Evolutionary conservation across 768 basidiomycete genomes (phyloP), one percentile per base, ranked within the genome.

Genomic region (Russula sp.): DNA sequence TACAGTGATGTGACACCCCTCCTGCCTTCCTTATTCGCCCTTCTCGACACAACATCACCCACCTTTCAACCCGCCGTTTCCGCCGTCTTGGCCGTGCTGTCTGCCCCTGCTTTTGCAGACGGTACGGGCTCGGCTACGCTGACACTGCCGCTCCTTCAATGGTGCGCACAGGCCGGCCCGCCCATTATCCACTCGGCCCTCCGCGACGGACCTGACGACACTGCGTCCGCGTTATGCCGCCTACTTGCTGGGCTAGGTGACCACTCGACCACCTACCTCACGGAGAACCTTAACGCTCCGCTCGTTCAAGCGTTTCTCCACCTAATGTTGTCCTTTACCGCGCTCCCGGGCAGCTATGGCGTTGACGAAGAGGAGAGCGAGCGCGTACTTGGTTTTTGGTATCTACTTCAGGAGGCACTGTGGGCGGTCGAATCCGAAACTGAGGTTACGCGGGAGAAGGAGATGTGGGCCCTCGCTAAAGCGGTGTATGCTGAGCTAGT

Each of bases 301-400:
- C 68, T 72, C 22, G 72, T 73, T 0, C 93, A 94, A 67, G 80
- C 77, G 0, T 91, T 89, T 68, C 75, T 98, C 2, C 79, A 82
- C 5, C 72, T 90, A 11, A 70, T 95, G 52, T 73, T 97, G 20
- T 79, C 84, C 18, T 88, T 89, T 63, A 91, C 90, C 0, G 86
- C 84, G 1, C 73, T 83, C 10, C 83, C 85, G 0, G 92, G 91
- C 0, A 84, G 83, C 63, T 91, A 86, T 69, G 90, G 88, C 1
- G 80, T 82, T 0, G 93, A 95, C 50, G 94, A 95, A 70, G 88
- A 91, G 52, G 86, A 90, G 69, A 93, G 90, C 67, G 92, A 95
- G 73, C 81, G 87, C 78, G 88, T 88, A 2, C 79, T 96, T 2
- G 83, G 83, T 1, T 95, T 95, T 68, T 96, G 95, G 88, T 95